Percentiles rank a stretch among this genome's conserved stretches.
These are phyloP conservation scores for Trifolium pratense DNA, from an alignment of 306 rosid genomes.

Conservation along the genomic window DNA sequence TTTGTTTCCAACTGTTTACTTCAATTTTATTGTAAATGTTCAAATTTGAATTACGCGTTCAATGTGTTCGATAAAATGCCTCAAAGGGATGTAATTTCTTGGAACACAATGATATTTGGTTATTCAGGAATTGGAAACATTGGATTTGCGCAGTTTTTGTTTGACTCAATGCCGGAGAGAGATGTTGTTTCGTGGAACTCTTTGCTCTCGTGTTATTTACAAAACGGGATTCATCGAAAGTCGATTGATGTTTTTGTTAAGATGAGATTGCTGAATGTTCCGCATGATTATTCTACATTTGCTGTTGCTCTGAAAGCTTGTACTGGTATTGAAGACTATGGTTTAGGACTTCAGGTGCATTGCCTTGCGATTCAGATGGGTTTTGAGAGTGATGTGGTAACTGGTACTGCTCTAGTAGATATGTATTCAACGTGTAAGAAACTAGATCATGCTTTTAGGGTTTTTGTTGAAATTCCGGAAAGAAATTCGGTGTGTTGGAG, in stretches of 20 bases:
- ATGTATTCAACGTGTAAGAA: slow-evolving; percentile 77
- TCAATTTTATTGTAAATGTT: slow-evolving; percentile 62
- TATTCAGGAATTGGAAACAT: slow-evolving; percentile 58
- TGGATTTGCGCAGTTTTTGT: slow-evolving; percentile 55
- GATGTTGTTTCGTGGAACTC: slow-evolving; percentile 89
- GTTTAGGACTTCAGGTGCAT: slow-evolving; percentile 73
- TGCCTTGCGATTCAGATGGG: slow-evolving; percentile 69
- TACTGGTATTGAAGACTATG: slow-evolving; percentile 54
- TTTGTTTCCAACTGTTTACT: slow-evolving; percentile 75
- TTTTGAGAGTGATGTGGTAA: slow-evolving; percentile 60
- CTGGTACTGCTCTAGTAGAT: slow-evolving; percentile 78
- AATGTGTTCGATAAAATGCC: slow-evolving; percentile 71
- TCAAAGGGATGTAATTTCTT: slow-evolving; percentile 61
- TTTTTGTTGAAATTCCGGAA: slow-evolving; percentile 63
- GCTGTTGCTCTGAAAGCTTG: slow-evolving; percentile 72
- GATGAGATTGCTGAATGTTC: slow-evolving; percentile 53
- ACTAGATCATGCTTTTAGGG: slow-evolving; percentile 54
- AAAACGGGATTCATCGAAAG: slow-evolving; percentile 45
- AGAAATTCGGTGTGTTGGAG: slow-evolving; percentile 83
- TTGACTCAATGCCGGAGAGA: slow-evolving; percentile 67
- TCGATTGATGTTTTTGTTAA: slow-evolving; percentile 51
- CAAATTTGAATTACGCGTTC: slow-evolving; percentile 52
- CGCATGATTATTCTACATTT: slow-evolving; percentile 63
- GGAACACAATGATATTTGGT: slow-evolving; percentile 86
- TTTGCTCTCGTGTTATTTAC: slow-evolving; percentile 71